Conservation (phyloP, 805 yeast genomes). For the Wickerhamiella slavikovae region DNA sequence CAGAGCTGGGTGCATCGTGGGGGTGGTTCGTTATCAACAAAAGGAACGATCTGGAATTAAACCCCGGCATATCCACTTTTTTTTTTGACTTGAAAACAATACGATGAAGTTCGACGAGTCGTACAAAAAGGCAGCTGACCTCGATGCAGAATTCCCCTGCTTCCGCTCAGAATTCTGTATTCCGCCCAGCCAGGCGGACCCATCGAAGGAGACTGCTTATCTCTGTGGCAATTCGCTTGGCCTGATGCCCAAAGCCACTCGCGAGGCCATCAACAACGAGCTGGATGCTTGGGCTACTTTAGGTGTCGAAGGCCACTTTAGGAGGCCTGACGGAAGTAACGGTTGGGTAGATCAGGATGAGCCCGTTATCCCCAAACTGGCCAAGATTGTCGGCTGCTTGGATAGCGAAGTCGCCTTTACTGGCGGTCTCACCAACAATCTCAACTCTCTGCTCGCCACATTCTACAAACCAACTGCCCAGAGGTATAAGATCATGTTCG, state of each 20-base stretch:
- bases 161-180: slow-evolving; percentile 30
- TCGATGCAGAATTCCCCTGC: slow-evolving; percentile 24
- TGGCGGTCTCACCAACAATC: slow-evolving; percentile 69
- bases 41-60: too few relatives aligned
- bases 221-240: slow-evolving; percentile 93
- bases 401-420: slow-evolving; percentile 62
- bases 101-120: background rate
- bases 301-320: slow-evolving; percentile 73
- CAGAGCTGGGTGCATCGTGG: too few relatives aligned
- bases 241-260: slow-evolving; percentile 53
- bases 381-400: slow-evolving; percentile 46
- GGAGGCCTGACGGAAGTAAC: slow-evolving; percentile 19
- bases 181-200: too few relatives aligned
- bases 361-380: slow-evolving; percentile 47
- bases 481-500: slow-evolving; percentile 57
- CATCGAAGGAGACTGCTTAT: slow-evolving; percentile 28
- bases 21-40: too few relatives aligned
- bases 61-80: too few relatives aligned
- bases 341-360: slow-evolving; percentile 81
- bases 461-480: slow-evolving; percentile 49
- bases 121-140: slow-evolving; percentile 5
- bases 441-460: slow-evolving; percentile 51
- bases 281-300: slow-evolving; percentile 62
- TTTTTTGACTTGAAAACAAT: too few relatives aligned
- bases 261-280: slow-evolving; percentile 38